phyloP scores from a whole-genome alignment of 2,329 filamentous ascomycete species.

The Hypoxylon rubiginosum region DNA sequence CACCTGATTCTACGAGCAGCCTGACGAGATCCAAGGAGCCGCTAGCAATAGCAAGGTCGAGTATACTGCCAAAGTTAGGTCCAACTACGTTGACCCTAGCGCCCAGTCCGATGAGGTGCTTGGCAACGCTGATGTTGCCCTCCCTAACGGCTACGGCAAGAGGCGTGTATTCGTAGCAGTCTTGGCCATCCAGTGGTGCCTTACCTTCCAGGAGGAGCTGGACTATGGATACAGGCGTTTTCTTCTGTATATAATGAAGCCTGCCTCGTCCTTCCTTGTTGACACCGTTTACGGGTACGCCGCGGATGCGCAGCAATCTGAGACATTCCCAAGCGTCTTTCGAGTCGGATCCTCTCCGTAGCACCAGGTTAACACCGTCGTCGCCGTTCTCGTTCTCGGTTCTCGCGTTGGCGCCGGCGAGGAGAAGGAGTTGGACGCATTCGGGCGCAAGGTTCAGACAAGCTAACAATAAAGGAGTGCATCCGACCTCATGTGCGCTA shows the following conservation, averaged over 20 bases:
- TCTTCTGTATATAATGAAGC: too few species aligned
- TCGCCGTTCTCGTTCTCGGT: constrained; percentile 12
- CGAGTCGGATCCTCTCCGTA: background rate
- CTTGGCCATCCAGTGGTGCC: background rate
- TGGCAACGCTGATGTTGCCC: background rate
- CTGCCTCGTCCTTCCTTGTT: too few species aligned
- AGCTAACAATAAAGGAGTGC: background rate
- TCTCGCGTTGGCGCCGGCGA: constrained; percentile 14
- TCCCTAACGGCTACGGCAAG: background rate
- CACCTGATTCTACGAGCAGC: background rate
- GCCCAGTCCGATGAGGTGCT: background rate
- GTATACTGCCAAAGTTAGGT: background rate
- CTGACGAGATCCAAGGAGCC: background rate
- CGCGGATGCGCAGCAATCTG: background rate
- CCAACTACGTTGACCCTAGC: background rate
- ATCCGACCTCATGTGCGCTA: background rate
- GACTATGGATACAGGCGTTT: too few species aligned
- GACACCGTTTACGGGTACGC: background rate
- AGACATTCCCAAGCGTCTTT: background rate
- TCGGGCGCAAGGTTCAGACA: background rate
- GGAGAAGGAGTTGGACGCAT: constrained; percentile 13
- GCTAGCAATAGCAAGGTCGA: background rate
- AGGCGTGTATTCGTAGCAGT: background rate
- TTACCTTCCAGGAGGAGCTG: too few species aligned
- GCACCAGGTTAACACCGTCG: constrained; percentile 4